phyloP scores from a whole-genome alignment of 768 basidiomycete genomes.

The Lanmaoa pseudosensibilis region DNA sequence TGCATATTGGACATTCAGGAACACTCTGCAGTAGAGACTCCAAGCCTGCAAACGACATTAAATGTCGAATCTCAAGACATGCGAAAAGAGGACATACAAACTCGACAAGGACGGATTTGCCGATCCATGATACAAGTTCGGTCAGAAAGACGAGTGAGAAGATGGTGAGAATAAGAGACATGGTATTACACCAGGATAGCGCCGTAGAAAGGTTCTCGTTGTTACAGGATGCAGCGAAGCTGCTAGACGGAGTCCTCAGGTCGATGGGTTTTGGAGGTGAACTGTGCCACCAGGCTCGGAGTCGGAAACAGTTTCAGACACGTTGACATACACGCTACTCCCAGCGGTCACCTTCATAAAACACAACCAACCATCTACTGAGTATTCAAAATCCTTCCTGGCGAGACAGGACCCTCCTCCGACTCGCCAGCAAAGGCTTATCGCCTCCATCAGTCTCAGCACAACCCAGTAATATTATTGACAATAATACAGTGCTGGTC shows the following conservation, averaged over 20 bases:
- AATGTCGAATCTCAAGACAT: conserved; percentile 3
- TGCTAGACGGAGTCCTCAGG: background rate
- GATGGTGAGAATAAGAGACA: conserved; percentile 81
- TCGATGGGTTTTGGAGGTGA: background rate
- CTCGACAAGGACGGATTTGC: conserved; percentile 79
- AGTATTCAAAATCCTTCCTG: background rate
- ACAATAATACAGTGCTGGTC: background rate
- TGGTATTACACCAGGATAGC: conserved; percentile 29
- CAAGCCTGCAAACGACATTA: conserved; percentile 58
- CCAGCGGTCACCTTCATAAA: background rate
- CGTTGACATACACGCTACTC: conserved; percentile 14
- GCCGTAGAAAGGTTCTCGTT: background rate
- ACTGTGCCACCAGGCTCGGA: background rate
- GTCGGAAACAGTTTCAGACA: conserved; percentile 10
- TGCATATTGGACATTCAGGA: conserved; percentile 53
- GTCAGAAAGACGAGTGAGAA: conserved; percentile 81
- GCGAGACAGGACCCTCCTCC: background rate
- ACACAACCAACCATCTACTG: background rate
- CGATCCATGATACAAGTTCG: conserved; percentile 86
- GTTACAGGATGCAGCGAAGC: conserved; percentile 6
- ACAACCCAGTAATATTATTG: background rate
- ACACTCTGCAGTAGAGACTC: conserved; percentile 63
- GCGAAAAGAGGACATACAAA: conserved; percentile 51
- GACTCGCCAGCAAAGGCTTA: background rate
- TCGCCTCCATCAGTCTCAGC: background rate